phyloP scores from a whole-genome alignment of 1,284 basidiomycete species.

The Vanrija pseudolonga region DNA sequence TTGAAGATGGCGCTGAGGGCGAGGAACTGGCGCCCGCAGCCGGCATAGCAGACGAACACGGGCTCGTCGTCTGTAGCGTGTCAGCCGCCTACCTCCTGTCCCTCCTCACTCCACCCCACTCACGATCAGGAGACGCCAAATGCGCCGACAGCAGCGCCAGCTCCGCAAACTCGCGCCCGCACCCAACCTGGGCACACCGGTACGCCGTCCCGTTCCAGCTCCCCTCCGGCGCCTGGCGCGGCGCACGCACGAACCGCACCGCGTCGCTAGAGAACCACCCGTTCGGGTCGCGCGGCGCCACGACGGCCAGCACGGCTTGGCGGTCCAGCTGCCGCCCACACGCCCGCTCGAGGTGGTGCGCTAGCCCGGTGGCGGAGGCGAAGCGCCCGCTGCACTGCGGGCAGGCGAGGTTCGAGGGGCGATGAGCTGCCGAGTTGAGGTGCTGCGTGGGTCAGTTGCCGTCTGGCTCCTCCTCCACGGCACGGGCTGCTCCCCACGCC shows the following conservation, averaged over 20 bases:
- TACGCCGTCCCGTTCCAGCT: conserved; percentile 3
- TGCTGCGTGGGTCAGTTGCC: not conserved
- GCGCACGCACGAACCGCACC: not conserved
- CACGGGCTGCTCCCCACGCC: no score
- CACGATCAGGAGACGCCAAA: not conserved
- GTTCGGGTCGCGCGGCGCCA: conserved; percentile 3
- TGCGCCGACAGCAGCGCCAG: not conserved
- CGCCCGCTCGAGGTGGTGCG: conserved; percentile 9
- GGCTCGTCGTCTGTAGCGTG: not conserved
- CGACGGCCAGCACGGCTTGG: conserved; percentile 1
- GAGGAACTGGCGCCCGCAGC: conserved; percentile 6
- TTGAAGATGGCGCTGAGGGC: conserved; percentile 4
- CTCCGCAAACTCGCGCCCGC: not conserved
- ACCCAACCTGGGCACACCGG: conserved; percentile 1
- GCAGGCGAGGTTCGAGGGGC: not conserved
- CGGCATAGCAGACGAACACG: conserved; percentile 7
- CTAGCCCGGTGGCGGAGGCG: conserved; percentile 2
- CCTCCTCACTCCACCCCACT: not conserved
- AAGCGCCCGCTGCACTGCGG: conserved; percentile 1
- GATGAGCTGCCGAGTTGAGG: conserved; percentile 3
- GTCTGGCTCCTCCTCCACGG: no score
- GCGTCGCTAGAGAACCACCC: conserved; percentile 4
- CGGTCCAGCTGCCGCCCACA: conserved; percentile 3
- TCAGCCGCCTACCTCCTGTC: no score
- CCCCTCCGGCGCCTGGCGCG: not conserved